Evolutionary conservation across 1,284 basidiomycete genomes (phyloP).

Genomic region (Ceraceosorus guamensis): DNA sequence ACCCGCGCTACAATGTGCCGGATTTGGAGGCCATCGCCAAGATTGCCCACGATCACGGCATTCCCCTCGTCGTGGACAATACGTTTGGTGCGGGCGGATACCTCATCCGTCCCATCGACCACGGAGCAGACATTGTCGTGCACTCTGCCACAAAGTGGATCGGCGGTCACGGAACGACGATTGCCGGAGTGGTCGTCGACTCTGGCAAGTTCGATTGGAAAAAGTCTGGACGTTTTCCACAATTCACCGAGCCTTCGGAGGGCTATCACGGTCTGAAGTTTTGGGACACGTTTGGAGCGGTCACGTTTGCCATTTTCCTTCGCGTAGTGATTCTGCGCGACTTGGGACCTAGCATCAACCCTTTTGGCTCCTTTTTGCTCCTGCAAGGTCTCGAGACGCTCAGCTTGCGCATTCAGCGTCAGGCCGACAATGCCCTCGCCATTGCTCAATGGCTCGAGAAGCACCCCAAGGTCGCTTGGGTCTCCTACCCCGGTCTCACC

Average conservation of each 20-base stretch:
- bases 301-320: slow-evolving; percentile 67
- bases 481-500: slow-evolving; percentile 69
- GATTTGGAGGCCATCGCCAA: slow-evolving; percentile 69
- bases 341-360: slow-evolving; percentile 67
- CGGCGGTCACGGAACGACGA: slow-evolving; percentile 79
- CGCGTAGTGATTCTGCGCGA: slow-evolving; percentile 71
- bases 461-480: slow-evolving; percentile 69
- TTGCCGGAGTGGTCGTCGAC: slow-evolving; percentile 74
- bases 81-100: slow-evolving; percentile 81
- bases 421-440: slow-evolving; percentile 66
- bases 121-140: slow-evolving; percentile 78
- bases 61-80: slow-evolving; percentile 80
- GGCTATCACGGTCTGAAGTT: slow-evolving; percentile 67
- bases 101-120: slow-evolving; percentile 64
- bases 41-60: slow-evolving; percentile 65
- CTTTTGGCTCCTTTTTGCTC: slow-evolving; percentile 75
- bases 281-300: slow-evolving; percentile 62
- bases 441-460: slow-evolving; percentile 68
- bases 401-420: slow-evolving; percentile 67
- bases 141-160: slow-evolving; percentile 89
- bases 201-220: slow-evolving; percentile 79
- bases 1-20: slow-evolving; percentile 60
- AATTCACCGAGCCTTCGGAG: slow-evolving; percentile 71
- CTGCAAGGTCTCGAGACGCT: slow-evolving; percentile 81
- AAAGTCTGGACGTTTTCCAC: slow-evolving; percentile 67